phyloP scores from a whole-genome alignment of 2,329 filamentous ascomycete species.

The Alternaria sp. region DNA sequence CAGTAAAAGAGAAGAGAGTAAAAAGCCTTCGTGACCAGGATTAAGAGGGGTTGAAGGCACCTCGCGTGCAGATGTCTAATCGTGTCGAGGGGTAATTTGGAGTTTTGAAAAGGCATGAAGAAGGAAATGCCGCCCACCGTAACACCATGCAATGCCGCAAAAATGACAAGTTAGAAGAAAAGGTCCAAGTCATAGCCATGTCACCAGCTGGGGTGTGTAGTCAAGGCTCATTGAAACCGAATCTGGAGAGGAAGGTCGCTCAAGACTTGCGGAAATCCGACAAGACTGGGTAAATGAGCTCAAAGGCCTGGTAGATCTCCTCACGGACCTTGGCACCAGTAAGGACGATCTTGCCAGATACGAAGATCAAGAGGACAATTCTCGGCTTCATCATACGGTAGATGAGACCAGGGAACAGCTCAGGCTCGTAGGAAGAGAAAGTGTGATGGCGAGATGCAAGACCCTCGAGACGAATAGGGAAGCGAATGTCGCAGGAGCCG shows the following conservation, averaged over 20 bases:
- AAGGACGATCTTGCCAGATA: slow-evolving; percentile 96
- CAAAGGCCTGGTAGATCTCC: slow-evolving; percentile 72
- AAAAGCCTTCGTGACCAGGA: slow-evolving; percentile 37
- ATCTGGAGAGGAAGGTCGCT: slow-evolving; percentile 26
- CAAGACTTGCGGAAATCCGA: slow-evolving; percentile 71
- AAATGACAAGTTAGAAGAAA: slow-evolving; percentile 29
- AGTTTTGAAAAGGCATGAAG: slow-evolving; percentile 37
- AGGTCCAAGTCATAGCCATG: slow-evolving; percentile 23
- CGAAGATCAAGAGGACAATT: slow-evolving; percentile 97
- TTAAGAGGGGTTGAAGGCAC: slow-evolving; percentile 40
- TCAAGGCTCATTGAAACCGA: slow-evolving; percentile 15
- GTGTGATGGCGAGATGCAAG: slow-evolving; percentile 97
- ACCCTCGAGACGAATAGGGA: slow-evolving; percentile 96
- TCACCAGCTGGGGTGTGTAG: slow-evolving; percentile 9
- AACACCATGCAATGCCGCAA: slow-evolving; percentile 54
- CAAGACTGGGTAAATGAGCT: slow-evolving; percentile 43
- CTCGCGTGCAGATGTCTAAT: slow-evolving; percentile 46
- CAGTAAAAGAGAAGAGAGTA: slow-evolving; percentile 28
- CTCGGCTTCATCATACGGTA: slow-evolving; percentile 99
- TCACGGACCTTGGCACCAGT: slow-evolving; percentile 98
- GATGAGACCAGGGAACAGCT: slow-evolving; percentile 98
- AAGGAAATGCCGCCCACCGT: slow-evolving; percentile 36
- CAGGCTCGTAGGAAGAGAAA: slow-evolving; percentile 93
- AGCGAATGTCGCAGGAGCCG: slow-evolving; percentile 98
- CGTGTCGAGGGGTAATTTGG: slow-evolving; percentile 37